Base-by-base conservation (phyloP, 2,329 filamentous ascomycete species). In the Xylaria hypoxylon region DNA sequence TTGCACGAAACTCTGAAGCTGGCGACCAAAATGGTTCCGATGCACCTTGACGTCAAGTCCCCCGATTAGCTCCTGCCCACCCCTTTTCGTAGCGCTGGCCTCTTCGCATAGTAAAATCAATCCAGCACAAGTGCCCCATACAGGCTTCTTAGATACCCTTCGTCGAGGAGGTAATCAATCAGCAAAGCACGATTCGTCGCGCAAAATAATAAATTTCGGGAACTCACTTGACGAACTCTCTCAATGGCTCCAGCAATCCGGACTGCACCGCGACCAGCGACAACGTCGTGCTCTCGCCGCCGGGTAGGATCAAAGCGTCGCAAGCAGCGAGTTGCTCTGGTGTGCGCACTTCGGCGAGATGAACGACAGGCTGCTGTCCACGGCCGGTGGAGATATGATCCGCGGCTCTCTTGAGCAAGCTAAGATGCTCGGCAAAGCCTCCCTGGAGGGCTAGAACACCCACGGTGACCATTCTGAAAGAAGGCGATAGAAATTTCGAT, bases 71-170 rank as follows among this genome's bases (percentile, higher is more conserved):
- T 97, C 93, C 79, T 98, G 96, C 0, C 95, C 95, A 48, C 93
- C 94, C 74, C 92, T 90, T 78, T 97, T 98, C 42, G 92, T 94
- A 68, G 90, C 88, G 78, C 95, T 97, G 56, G 94, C 95, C 65
- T 91, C 89, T 75, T 97, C 92, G 1, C 94, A 91, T 56, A 99
- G 89, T 55, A 98, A 83, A 72, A 99, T 97, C 64, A 98, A 86
- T 10, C 96, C 96, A 13, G 96, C 96, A 78, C 96, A 99, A 22
- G 96, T 98, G 63, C 96, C 96, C 95, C 95, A 99, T 26, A 92
- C 92, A 11, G 94, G 94, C 73, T 92, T 94, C 71, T 91, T 88
- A 59, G 88, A 82, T 45, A 92, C 83, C 75, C 92, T 95, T 45
- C 33, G 13, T 64, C 35, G 31, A 22, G 17, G 31, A 26, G 7